Evolutionary conservation across 2,329 filamentous ascomycete genomes (phyloP), one percentile per base, ranked within the genome.

Genomic region (Beauveria sp.): DNA sequence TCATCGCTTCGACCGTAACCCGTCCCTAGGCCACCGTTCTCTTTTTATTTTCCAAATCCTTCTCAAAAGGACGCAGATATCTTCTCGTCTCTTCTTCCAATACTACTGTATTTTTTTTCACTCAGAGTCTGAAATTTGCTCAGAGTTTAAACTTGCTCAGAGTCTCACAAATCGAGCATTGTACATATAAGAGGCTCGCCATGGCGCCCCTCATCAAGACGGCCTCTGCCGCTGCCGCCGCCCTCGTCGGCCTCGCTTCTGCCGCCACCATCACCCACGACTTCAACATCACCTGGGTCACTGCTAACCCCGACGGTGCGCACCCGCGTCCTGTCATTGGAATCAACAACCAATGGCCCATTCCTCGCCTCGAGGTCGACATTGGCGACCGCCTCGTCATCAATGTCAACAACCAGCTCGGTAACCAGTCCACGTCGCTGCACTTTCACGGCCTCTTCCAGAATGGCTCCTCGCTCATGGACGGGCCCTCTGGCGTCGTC

Each of bases 321-420:
- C 80, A 80, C 62, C 77, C 82, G 44, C 81, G 89, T 37, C 80
- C 84, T n/a, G 82, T 83, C 3, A 90, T 93, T 69, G 89, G 88
- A 51, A 88, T 94, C 75, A 93, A 94, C 68, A 84, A 83, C 5
- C 72, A 86, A 74, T 91, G 89, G 87, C 90, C 90, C 2, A 80
- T 89, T 57, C 90, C 90, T 1, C 72, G 75, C 28, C 86, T 91
- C 61, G 79, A 82, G 56, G 86, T 82, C 43, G 80, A 80, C 53
- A 75, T 85, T 55, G 87, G 87, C 61, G 87, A 90, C 68, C 79
- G 75, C 24, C 65, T 88, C 55, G 69, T 87, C 62, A 75, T 88
- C 63, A 84, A 84, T 60, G 77, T 83, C 48, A 72, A 78, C 63
- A 89, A 89, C 69, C 73, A 76, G 24, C 76, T 89, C 6, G 82